Conservation (phyloP, 2,329 filamentous ascomycete species). For the Botryotinia calthae region DNA sequence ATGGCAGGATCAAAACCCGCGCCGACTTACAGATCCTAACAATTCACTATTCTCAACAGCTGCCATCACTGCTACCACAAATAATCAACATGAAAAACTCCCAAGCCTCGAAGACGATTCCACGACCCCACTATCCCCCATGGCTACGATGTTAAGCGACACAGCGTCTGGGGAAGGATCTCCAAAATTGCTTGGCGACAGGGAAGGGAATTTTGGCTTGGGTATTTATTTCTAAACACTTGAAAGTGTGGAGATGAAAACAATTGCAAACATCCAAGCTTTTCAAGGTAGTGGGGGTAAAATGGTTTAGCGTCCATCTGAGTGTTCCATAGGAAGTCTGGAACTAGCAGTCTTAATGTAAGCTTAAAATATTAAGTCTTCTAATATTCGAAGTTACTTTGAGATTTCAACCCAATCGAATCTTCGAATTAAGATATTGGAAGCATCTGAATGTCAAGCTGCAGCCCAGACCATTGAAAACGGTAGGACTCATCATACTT, state of each 20-base stretch:
- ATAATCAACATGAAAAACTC: neutral
- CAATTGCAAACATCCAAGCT: neutral
- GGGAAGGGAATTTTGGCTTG: neutral
- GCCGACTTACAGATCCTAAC: neutral
- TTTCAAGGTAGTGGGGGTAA: no score
- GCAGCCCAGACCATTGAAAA: neutral
- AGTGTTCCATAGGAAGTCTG: neutral
- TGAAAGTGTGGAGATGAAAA: neutral
- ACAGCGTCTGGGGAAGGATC: neutral
- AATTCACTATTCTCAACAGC: neutral
- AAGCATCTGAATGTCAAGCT: neutral
- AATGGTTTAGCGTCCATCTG: neutral
- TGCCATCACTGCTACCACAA: neutral
- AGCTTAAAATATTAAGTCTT: neutral
- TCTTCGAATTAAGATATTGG: neutral
- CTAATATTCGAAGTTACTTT: neutral
- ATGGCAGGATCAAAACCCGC: neutral
- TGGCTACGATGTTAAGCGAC: neutral
- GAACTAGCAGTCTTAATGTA: neutral
- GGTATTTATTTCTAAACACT: neutral
- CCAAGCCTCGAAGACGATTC: neutral
- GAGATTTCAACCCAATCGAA: neutral
- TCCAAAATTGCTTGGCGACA: neutral
- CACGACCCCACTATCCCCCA: neutral
- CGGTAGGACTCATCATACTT: neutral